A percentile compares a stretch with the other conserved stretches of the same genome.
These are phyloP conservation scores for Botrytis galanthina DNA, from an alignment of 2,329 filamentous ascomycete species.

Conservation along the genomic window DNA sequence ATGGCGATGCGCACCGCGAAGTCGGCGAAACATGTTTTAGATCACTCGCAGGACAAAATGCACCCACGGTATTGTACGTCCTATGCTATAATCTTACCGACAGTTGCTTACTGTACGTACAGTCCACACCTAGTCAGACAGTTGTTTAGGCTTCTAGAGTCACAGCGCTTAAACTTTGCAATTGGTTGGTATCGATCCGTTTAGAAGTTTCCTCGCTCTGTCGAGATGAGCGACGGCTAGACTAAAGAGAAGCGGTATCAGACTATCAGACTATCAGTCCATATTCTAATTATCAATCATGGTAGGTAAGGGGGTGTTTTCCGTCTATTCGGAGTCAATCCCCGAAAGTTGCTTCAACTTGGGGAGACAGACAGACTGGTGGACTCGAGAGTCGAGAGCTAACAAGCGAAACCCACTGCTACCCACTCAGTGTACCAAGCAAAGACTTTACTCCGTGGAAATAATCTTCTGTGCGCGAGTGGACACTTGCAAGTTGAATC, in stretches of 20 bases:
- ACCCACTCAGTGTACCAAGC: background rate
- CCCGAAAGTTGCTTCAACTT: background rate
- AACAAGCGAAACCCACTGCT: background rate
- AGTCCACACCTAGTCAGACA: background rate
- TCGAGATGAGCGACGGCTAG: background rate
- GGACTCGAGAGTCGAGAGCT: background rate
- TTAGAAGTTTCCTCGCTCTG: background rate
- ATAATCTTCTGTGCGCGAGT: background rate
- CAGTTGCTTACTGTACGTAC: background rate
- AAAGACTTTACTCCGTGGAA: background rate
- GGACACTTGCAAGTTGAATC: background rate
- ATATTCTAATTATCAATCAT: background rate
- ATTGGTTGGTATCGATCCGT: background rate
- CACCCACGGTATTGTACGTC: background rate
- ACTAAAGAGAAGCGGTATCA: background rate
- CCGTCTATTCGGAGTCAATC: background rate
- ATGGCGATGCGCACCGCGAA: conserved; percentile 1
- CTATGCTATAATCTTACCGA: background rate
- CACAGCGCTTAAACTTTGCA: background rate
- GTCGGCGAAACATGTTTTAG: background rate
- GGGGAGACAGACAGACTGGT: background rate
- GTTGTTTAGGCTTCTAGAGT: background rate
- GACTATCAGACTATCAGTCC: background rate
- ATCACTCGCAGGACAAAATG: background rate
- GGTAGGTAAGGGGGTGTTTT: background rate